Evolutionary conservation across 768 basidiomycete species (phyloP), one percentile per base, ranked within the genome.

Genomic region (Pleurotus salmoneostramineus): DNA sequence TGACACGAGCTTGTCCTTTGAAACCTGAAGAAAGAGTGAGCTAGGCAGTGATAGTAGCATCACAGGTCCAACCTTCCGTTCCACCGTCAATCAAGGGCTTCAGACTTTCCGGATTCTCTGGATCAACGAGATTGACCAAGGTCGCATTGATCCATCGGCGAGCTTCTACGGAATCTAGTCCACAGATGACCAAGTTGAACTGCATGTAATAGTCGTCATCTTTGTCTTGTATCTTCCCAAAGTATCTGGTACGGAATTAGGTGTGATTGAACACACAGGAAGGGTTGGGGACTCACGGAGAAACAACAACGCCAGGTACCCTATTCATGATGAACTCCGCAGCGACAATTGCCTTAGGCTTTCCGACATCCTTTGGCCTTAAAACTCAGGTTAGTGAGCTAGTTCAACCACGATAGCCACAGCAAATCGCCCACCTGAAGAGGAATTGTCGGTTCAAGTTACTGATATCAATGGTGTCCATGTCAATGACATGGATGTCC

Each of bases 401-500:
- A 57, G 32, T 61, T 14, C 10, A 56, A 33, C 2, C 48, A 37
- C 46, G 36, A 36, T 3, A 14, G 21, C 27, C 56, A 14, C 56
- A 17, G 15, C 36, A 32, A 56, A 46, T 50, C 31, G 56, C 15
- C 68, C 75, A 93, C 96, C 97, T 84, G 77, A 99, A 99, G 21
- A 99, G 78, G 71, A 99, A 99, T 73, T 99, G 97, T 50, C 97
- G 83, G 72, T 99, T 99, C 63, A 99, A 80, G 72, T 99, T 99
- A 68, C 95, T 98, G 68, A 99, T 91, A 74, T 99, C 96, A 70
- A 98, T 99, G 12, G 96, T 98, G 78, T 99, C 96, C 95, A 99
- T 98, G 79, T 99, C 97, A 69, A 99, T 98, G 60, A 99, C 95
- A 78, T 98, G 94, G 63, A 98, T 97, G 67, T 98, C 92, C 72